Conservation (phyloP, 495 filamentous ascomycete genomes). For the Aspergillus heteromorphus region DNA sequence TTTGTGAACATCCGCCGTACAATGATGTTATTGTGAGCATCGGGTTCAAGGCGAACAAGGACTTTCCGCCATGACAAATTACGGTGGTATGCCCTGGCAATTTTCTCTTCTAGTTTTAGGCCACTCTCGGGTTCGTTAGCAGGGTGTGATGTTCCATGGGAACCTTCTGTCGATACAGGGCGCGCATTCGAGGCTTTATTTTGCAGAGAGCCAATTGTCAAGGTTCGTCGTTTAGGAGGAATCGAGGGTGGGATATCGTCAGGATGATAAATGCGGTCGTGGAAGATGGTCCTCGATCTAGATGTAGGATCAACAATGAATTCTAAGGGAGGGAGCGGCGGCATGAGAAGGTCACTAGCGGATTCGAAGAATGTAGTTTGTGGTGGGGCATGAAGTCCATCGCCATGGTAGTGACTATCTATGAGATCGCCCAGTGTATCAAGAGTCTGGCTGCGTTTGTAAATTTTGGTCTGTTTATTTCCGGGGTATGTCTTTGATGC, state of each 20-base stretch:
- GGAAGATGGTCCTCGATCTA: constrained; percentile 90
- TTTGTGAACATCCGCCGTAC: constrained; percentile 95
- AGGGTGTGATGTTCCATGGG: background rate
- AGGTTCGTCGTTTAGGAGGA: constrained; percentile 50
- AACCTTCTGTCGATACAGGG: constrained; percentile 10
- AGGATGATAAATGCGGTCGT: constrained; percentile 91
- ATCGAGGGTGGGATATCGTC: constrained; percentile 85
- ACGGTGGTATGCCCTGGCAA: constrained; percentile 88
- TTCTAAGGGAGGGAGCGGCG: constrained; percentile 71
- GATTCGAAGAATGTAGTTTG: constrained; percentile 92
- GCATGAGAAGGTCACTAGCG: constrained; percentile 85
- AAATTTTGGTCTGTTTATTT: constrained; percentile 62
- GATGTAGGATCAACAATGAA: constrained; percentile 78
- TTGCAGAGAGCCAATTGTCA: constrained; percentile 37
- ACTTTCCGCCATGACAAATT: constrained; percentile 94
- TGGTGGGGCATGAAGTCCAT: constrained; percentile 63
- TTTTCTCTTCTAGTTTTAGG: constrained; percentile 95
- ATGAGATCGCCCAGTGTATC: constrained; percentile 37
- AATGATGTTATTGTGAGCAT: constrained; percentile 98
- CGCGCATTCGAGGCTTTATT: constrained; percentile 27
- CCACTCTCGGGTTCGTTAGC: constrained; percentile 33
- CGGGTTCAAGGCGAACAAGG: constrained; percentile 87
- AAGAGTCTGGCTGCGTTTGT: constrained; percentile 70
- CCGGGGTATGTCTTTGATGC: constrained; percentile 18
- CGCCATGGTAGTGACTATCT: constrained; percentile 41